Evolutionary conservation across 768 basidiomycete genomes (phyloP), one percentile per base, ranked within the genome.

Genomic region (Macrolepiota fuliginosa): DNA sequence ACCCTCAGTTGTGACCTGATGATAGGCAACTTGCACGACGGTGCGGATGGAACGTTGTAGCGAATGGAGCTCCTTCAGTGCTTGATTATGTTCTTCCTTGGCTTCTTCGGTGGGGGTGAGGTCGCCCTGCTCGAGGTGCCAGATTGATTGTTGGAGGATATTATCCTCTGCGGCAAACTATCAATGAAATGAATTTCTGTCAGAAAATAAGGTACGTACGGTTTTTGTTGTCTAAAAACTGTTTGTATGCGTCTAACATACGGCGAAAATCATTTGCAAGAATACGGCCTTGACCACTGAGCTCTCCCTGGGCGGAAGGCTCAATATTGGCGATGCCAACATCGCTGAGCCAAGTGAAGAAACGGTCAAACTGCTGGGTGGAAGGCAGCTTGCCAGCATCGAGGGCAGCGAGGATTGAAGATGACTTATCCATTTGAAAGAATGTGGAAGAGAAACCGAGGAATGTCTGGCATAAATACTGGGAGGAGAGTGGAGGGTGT

Each of bases 361-460:
- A 77, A 0, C 68, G 68, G 62, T 78, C 78, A 40, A 83, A 65
- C 68, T 91, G 90, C 29, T 80, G 71, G 11, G 88, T 85, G 1
- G 78, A 79, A 17, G 90, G 90, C 3, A 90, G 74, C 68, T 91
- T 91, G 22, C 88, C 88, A 17, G 88, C 88, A 63, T 85, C 81
- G 66, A 91, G 72, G 7, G 90, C 90, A 51, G 87, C 90, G 60
- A 87, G 69, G 25, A 90, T 67, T 39, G 86, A 85, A 17, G 86
- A 77, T 52, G 81, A 63, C 74, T 82, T 84, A 61, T 91, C 87
- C 88, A 91, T 90, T 59, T 61, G 70, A 10, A n/a, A 56, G 24
- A 42, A 49, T 39, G 45, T 11, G 40, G 39, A 54, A 3, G 13
- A 12, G 24, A 37, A 27, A 27, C 11, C 19, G 60, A 39, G 45